Percentiles rank a stretch among this genome's conserved stretches.
Conservation (phyloP, 352 stramenopile species). For the Phytophthora agathidicida region DNA sequence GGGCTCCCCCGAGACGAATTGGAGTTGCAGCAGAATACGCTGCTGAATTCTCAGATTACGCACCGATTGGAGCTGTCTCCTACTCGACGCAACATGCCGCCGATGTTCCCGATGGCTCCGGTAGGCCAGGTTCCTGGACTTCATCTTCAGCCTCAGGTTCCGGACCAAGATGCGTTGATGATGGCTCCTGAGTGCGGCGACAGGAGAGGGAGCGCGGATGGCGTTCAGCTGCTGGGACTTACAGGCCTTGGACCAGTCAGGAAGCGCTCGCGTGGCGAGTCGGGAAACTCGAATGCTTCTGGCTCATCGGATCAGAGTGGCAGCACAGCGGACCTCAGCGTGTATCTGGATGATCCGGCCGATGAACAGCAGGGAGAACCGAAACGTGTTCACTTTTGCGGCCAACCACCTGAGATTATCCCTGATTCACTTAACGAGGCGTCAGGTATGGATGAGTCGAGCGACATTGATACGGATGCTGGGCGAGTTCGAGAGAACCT, state of each 20-base stretch:
- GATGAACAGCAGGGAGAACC: constrained; percentile 43
- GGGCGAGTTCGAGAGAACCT: constrained; percentile 29
- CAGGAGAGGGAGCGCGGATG: constrained; percentile 39
- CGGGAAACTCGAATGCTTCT: constrained; percentile 55
- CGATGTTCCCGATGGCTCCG: constrained; percentile 47
- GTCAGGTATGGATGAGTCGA: constrained; percentile 22
- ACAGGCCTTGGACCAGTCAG: constrained; percentile 30
- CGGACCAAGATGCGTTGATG: constrained; percentile 35
- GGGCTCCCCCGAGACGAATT: constrained; percentile 64
- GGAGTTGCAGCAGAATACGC: constrained; percentile 78
- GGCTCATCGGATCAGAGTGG: constrained; percentile 53
- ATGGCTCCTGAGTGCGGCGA: constrained; percentile 27
- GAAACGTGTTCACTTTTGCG: constrained; percentile 61
- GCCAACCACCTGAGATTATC: constrained; percentile 51
- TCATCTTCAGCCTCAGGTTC: constrained; percentile 17
- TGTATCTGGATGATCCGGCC: constrained; percentile 35
- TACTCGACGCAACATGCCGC: constrained; percentile 50
- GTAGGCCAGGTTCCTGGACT: constrained; percentile 25
- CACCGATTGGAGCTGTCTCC: constrained; percentile 79
- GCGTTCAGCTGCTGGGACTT: constrained; percentile 37
- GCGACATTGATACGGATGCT: constrained; percentile 20
- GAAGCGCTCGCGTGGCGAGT: constrained; percentile 61
- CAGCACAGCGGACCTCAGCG: constrained; percentile 51
- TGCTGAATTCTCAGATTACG: constrained; percentile 80
- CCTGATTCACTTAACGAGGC: constrained; percentile 23